A percentile compares a stretch with the other conserved stretches of the same genome.
These are phyloP conservation scores for Zoysia japonica DNA, from an alignment of 176 grass and related monocot genomes.

Conservation along the genomic window DNA sequence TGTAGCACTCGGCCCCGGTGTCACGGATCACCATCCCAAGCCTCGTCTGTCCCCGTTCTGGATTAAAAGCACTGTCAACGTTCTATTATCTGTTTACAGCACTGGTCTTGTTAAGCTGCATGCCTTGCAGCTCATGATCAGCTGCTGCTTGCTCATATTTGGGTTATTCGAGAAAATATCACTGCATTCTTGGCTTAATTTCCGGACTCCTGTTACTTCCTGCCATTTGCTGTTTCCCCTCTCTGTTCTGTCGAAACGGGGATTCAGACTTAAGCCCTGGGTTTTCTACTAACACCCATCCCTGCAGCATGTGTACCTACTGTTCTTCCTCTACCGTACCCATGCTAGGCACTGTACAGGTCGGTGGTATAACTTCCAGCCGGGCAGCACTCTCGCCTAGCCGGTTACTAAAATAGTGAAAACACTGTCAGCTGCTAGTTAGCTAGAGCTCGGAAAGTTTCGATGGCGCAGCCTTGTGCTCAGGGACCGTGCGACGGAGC, in stretches of 20 bases:
- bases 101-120: no score
- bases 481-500: neutral
- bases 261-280: slow-evolving; percentile 26
- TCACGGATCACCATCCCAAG: no score
- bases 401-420: neutral
- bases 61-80: no score
- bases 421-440: neutral
- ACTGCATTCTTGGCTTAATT: neutral
- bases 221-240: neutral
- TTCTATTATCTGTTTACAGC: no score
- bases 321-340: slow-evolving; percentile 30
- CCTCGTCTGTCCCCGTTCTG: no score
- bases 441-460: neutral
- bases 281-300: neutral
- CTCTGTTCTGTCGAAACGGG: neutral
- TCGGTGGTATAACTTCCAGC: neutral
- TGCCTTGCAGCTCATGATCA: no score
- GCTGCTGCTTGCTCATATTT: no score
- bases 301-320: slow-evolving; percentile 27
- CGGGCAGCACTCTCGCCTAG: neutral
- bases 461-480: slow-evolving; percentile 12
- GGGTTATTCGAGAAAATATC: no score
- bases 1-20: no score
- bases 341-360: neutral
- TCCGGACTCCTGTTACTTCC: neutral